Conservation (phyloP, 768 basidiomycete genomes). For the Xerocomellus chrysenteron region DNA sequence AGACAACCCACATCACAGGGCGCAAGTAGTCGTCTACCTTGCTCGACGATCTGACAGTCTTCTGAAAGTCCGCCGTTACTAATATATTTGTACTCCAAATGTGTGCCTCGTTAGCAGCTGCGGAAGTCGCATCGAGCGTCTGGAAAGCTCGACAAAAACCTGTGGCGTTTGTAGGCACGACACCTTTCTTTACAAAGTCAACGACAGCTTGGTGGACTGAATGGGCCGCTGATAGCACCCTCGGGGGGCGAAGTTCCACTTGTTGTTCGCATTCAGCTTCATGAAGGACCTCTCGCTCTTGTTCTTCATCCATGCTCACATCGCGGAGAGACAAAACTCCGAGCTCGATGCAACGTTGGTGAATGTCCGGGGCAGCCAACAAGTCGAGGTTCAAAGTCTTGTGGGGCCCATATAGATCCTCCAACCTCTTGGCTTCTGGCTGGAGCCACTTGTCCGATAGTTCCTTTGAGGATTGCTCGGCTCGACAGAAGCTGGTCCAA, state of each 20-base stretch:
- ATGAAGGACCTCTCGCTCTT: constrained; percentile 47
- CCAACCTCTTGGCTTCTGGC: constrained; percentile 38
- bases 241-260: constrained; percentile 34
- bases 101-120: constrained; percentile 16
- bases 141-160: constrained; percentile 22
- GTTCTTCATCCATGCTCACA: constrained; percentile 43
- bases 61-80: constrained; percentile 18
- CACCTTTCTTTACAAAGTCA: constrained; percentile 31
- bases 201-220: constrained; percentile 20
- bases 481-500: constrained; percentile 15
- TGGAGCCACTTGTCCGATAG: constrained; percentile 36
- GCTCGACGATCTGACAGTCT: constrained; percentile 4
- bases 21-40: constrained; percentile 22
- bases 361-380: constrained; percentile 6
- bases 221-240: constrained; percentile 22
- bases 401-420: constrained; percentile 33
- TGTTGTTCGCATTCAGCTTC: constrained; percentile 42
- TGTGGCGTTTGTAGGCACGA: constrained; percentile 11
- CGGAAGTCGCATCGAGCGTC: constrained; percentile 9
- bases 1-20: constrained; percentile 32
- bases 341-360: constrained; percentile 15
- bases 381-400: neutral
- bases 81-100: constrained; percentile 21
- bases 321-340: constrained; percentile 16
- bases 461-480: neutral